Evolutionary conservation across 2,329 filamentous ascomycete genomes (phyloP).

Genomic region (Emergomyces pasteurianus): DNA sequence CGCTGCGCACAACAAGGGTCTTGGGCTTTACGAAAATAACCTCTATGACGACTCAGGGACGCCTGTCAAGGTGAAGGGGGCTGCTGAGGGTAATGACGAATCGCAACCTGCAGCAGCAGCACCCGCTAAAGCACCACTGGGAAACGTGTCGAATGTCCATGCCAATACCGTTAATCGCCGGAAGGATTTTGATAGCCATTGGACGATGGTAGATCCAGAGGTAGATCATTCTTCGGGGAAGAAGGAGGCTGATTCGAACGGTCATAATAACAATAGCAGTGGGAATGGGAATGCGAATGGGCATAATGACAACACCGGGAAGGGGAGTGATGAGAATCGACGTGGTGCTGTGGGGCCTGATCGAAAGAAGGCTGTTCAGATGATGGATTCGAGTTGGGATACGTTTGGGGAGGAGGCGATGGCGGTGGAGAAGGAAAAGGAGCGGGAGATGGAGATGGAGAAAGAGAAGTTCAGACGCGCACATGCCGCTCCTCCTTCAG

Average conservation of each 20-base stretch:
- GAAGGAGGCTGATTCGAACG: background rate
- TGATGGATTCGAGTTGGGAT: conserved; percentile 53
- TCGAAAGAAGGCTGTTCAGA: conserved; percentile 58
- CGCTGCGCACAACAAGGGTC: conserved; percentile 52
- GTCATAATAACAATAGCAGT: background rate
- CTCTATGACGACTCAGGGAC: conserved; percentile 51
- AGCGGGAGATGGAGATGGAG: background rate
- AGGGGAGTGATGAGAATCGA: background rate
- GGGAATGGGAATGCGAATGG: background rate
- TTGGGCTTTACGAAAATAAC: conserved; percentile 66
- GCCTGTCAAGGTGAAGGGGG: conserved; percentile 12
- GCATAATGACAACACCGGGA: conserved; percentile 33
- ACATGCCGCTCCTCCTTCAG: too few species aligned
- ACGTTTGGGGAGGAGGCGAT: conserved; percentile 27
- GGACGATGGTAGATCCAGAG: conserved; percentile 53
- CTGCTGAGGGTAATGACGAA: background rate
- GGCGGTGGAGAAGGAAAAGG: conserved; percentile 18
- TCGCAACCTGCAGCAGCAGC: background rate
- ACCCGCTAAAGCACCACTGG: conserved; percentile 37
- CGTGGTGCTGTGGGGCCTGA: conserved; percentile 40
- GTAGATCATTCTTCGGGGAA: background rate
- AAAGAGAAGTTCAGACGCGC: background rate
- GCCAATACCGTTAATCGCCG: conserved; percentile 45
- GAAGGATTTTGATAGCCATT: conserved; percentile 70
- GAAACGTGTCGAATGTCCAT: conserved; percentile 57